phyloP scores from a whole-genome alignment of 2,329 filamentous ascomycete genomes.

The Fusarium pseudograminearum region DNA sequence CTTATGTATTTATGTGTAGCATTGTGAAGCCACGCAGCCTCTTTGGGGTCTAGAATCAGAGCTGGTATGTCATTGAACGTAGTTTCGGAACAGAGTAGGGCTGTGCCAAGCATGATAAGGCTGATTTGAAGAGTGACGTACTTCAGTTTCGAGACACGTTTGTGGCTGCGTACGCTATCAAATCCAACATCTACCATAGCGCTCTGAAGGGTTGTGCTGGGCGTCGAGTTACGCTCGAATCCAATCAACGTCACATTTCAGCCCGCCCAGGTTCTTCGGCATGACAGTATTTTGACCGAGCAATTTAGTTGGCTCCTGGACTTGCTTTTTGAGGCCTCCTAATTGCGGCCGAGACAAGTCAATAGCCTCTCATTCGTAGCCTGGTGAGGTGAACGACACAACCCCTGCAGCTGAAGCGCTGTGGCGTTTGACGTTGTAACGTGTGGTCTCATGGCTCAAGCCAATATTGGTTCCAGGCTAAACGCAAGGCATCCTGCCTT shows the following conservation, averaged over 20 bases:
- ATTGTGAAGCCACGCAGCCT: background rate
- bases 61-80: background rate
- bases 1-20: background rate
- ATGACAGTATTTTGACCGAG: background rate
- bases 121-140: background rate
- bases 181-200: background rate
- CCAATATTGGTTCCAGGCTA: background rate
- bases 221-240: background rate
- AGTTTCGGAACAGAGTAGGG: background rate
- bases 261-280: rapidly evolving
- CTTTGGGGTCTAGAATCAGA: background rate
- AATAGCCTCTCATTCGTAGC: background rate
- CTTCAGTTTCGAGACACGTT: background rate
- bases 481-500: background rate
- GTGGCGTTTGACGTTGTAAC: background rate
- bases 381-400: background rate
- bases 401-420: background rate
- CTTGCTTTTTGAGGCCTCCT: background rate
- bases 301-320: background rate
- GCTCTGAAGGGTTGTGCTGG: background rate
- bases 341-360: background rate
- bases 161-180: background rate
- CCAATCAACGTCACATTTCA: background rate
- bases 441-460: background rate
- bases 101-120: background rate